Evolutionary conservation across 139 green algal species (phyloP).

Genomic region (Haematococcus lacustris): DNA sequence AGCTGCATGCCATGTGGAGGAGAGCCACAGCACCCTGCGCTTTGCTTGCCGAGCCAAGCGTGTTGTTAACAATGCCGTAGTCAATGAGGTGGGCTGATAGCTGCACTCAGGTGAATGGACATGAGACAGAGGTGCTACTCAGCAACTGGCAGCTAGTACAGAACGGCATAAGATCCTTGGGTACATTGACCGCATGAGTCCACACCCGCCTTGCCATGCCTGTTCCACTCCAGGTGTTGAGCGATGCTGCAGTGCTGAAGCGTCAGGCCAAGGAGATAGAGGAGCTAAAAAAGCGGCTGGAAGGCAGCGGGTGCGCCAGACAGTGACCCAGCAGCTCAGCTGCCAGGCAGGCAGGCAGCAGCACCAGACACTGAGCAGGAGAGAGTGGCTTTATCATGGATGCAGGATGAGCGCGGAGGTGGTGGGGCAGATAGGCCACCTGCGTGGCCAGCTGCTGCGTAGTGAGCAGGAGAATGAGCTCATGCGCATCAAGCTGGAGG

Average conservation of each 20-base stretch:
- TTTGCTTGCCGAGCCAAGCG: constrained; percentile 88
- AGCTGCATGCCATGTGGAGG: constrained; percentile 70
- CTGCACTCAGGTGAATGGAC: no score
- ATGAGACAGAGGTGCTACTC: no score
- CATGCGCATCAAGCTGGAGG: constrained; percentile 64
- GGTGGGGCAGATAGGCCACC: constrained; percentile 54
- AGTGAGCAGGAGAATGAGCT: constrained; percentile 79
- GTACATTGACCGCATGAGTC: no score
- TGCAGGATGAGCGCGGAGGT: constrained; percentile 40
- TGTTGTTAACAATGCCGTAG: constrained; percentile 84
- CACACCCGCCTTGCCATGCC: not conserved
- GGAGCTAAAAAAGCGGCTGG: constrained; percentile 49
- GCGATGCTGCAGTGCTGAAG: constrained; percentile 76
- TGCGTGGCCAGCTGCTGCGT: constrained; percentile 63
- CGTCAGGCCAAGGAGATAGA: constrained; percentile 87
- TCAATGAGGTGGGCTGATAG: constrained; percentile 67
- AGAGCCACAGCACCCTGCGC: constrained; percentile 86
- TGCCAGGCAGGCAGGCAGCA: no score
- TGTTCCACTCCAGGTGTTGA: constrained; percentile 54
- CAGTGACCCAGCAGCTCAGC: no score
- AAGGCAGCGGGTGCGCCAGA: constrained; percentile 31
- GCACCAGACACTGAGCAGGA: no score
- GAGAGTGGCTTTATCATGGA: no score
- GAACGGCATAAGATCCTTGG: no score
- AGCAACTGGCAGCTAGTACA: no score